Percentiles rank a stretch among this genome's conserved stretches.
These are phyloP conservation scores for Aspergillus floridensis DNA, from an alignment of 2,329 filamentous ascomycete genomes.

Conservation along the genomic window DNA sequence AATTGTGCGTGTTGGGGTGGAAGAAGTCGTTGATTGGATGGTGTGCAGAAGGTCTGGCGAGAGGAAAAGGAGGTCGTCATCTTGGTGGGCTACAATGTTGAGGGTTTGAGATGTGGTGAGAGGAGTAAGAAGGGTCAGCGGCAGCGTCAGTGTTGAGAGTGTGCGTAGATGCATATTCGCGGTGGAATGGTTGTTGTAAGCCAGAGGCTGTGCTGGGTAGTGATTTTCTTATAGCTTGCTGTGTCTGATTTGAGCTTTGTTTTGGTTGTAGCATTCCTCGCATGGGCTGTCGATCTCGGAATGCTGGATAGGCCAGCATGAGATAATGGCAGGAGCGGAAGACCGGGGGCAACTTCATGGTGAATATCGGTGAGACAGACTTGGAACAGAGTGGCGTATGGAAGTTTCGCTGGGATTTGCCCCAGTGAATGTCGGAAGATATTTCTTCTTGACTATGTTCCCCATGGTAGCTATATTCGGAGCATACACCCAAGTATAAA, in stretches of 20 bases:
- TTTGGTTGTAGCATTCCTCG: not conserved
- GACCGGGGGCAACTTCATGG: too few relatives aligned
- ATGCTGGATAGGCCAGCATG: too few relatives aligned
- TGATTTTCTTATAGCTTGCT: not conserved
- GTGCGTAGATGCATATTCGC: not conserved
- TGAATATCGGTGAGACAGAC: too few relatives aligned
- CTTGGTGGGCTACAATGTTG: slow-evolving; percentile 15
- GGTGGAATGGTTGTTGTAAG: not conserved
- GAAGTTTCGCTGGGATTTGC: too few relatives aligned
- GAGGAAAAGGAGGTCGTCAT: slow-evolving; percentile 15
- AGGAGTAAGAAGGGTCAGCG: not conserved
- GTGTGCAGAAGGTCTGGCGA: slow-evolving; percentile 10
- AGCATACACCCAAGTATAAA: too few relatives aligned
- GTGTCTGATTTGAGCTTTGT: not conserved
- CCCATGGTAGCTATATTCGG: too few relatives aligned
- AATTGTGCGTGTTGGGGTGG: slow-evolving; percentile 6
- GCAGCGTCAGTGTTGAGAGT: not conserved
- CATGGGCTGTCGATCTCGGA: not conserved
- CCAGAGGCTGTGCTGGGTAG: not conserved
- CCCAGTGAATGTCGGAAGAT: too few relatives aligned
- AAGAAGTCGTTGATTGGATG: not conserved
- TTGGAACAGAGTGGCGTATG: too few relatives aligned
- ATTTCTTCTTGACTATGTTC: too few relatives aligned
- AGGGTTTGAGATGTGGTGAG: slow-evolving; percentile 5
- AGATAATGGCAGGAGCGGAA: too few relatives aligned